A percentile compares a stretch with the other conserved stretches of the same genome.
Evolutionary conservation across 345 rosid genomes (phyloP).

Genomic region (Stellera chamaejasme): DNA sequence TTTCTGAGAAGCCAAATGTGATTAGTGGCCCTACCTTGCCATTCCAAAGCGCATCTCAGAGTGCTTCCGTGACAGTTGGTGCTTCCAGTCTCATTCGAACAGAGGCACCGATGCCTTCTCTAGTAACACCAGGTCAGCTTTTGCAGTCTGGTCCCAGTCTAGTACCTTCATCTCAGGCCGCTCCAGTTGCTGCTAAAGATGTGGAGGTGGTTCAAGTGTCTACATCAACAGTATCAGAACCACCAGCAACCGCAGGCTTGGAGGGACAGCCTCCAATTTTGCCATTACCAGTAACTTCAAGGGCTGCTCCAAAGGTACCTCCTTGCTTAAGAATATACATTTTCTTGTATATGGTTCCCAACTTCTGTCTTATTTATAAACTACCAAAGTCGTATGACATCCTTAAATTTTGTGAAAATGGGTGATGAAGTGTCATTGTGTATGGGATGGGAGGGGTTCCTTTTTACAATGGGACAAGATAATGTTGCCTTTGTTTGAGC

Average conservation of each 20-base stretch:
- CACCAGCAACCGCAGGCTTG: conserved; percentile 33
- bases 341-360: no score
- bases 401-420: background rate
- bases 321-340: no score
- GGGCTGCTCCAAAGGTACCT: conserved; percentile 46
- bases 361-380: no score
- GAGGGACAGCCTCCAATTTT: conserved; percentile 76
- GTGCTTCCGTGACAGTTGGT: conserved; percentile 32
- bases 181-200: conserved; percentile 48
- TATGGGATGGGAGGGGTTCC: no score
- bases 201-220: conserved; percentile 67
- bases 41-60: conserved; percentile 34
- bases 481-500: no score
- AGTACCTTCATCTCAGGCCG: conserved; percentile 32
- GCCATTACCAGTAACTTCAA: conserved; percentile 67
- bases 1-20: conserved; percentile 36
- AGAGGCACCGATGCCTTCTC: conserved; percentile 39
- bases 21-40: conserved; percentile 36
- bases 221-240: conserved; percentile 35
- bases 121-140: conserved; percentile 74
- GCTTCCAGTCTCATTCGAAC: conserved; percentile 34
- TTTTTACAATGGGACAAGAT: no score
- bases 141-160: conserved; percentile 47
- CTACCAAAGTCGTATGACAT: background rate
- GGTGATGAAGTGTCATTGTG: no score